These are phyloP conservation scores for Oryza brachyantha DNA, from an alignment of 176 grass and related monocot species.

Conservation along the genomic window DNA sequence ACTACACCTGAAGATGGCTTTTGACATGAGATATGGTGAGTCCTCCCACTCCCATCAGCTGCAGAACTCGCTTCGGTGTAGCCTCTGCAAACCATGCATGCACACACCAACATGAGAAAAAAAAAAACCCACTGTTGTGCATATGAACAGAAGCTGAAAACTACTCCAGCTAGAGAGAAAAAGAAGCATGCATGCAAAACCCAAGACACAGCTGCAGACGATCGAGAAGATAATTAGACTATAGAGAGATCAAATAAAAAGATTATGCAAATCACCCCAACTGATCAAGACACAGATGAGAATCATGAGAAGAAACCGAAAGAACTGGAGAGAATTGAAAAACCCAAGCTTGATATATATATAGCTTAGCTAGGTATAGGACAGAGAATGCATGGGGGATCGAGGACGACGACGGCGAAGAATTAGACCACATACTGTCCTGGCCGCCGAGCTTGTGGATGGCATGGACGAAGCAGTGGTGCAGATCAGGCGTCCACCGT, in stretches of 20 bases:
- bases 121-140: conserved; percentile 37
- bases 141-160: neutral
- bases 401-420: neutral
- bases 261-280: neutral
- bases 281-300: neutral
- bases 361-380: no score
- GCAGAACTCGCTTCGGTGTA: conserved; percentile 76
- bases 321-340: neutral
- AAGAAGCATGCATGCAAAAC: no score
- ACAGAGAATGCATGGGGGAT: no score
- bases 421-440: conserved; percentile 48
- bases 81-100: conserved; percentile 38
- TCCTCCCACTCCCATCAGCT: conserved; percentile 76
- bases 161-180: neutral
- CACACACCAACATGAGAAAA: conserved; percentile 5
- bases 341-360: neutral
- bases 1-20: conserved; percentile 85
- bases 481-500: conserved; percentile 85
- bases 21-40: conserved; percentile 82
- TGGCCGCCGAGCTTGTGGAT: conserved; percentile 88
- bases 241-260: neutral
- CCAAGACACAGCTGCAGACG: neutral
- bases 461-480: conserved; percentile 92
- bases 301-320: no score
- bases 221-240: neutral